These are phyloP conservation scores for Pholiota adiposa DNA, from an alignment of 1,284 basidiomycete genomes.

Conservation along the genomic window DNA sequence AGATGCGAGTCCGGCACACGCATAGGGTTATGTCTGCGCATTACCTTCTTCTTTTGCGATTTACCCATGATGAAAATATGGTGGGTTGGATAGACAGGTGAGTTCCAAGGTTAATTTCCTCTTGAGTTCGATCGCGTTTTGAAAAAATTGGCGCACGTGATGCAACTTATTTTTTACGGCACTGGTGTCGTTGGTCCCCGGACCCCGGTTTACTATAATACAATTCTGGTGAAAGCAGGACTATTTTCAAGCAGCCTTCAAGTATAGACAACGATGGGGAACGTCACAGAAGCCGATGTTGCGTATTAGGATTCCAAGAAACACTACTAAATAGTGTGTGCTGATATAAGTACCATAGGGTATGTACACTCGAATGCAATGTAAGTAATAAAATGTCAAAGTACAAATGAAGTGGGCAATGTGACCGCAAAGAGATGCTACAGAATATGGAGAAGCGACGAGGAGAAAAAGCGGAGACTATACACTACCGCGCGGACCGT, in stretches of 20 bases:
- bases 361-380: background rate
- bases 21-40: conserved; percentile 89
- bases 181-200: too few species aligned
- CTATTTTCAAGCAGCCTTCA: too few species aligned
- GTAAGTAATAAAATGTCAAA: background rate
- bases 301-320: background rate
- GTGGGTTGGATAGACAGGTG: background rate
- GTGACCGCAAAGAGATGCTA: background rate
- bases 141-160: conserved; percentile 24
- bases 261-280: background rate
- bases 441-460: too few species aligned
- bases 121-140: conserved; percentile 20
- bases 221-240: too few species aligned
- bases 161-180: background rate
- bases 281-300: too few species aligned
- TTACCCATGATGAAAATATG: conserved; percentile 73
- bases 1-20: conserved; percentile 90
- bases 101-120: background rate
- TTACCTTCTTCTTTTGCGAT: conserved; percentile 80
- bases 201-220: too few species aligned
- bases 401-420: background rate
- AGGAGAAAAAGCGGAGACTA: too few species aligned
- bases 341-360: conserved; percentile 1
- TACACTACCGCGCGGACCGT: background rate
- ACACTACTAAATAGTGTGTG: background rate